Conservation (phyloP, 306 rosid genomes). For the Echinosophora koreensis region DNA sequence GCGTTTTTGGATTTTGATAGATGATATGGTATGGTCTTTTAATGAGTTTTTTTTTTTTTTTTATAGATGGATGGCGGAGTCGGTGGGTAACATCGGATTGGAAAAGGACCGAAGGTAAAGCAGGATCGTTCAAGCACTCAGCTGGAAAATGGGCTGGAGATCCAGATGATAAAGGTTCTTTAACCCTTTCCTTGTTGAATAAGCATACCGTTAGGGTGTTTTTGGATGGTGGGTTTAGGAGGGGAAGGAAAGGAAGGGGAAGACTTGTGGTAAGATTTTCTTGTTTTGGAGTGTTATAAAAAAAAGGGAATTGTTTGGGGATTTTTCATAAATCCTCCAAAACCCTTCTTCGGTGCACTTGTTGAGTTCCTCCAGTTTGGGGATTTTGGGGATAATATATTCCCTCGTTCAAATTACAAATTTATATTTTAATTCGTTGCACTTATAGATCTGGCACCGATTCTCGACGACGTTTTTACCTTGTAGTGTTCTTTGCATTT, state of each 20-base stretch:
- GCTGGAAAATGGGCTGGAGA: constrained; percentile 95
- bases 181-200: background rate
- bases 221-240: too few relatives aligned
- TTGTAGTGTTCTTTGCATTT: constrained; percentile 74
- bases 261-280: too few relatives aligned
- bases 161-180: constrained; percentile 88
- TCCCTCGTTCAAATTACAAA: too few relatives aligned
- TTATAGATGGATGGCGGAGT: constrained; percentile 78
- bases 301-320: too few relatives aligned
- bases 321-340: too few relatives aligned
- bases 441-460: constrained; percentile 64
- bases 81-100: constrained; percentile 94
- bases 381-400: too few relatives aligned
- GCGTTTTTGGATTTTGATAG: background rate
- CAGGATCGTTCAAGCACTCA: constrained; percentile 88
- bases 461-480: constrained; percentile 70
- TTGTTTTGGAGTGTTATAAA: too few relatives aligned
- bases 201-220: background rate
- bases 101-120: constrained; percentile 88
- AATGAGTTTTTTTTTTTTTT: constrained; percentile 30
- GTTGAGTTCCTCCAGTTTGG: too few relatives aligned
- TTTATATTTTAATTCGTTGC: constrained; percentile 56
- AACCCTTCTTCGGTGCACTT: too few relatives aligned
- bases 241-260: too few relatives aligned
- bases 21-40: background rate